Percentiles rank a stretch among this genome's conserved stretches.
These are phyloP conservation scores for Aspergillus viridinutans DNA, from an alignment of 2,329 filamentous ascomycete genomes.

Conservation along the genomic window DNA sequence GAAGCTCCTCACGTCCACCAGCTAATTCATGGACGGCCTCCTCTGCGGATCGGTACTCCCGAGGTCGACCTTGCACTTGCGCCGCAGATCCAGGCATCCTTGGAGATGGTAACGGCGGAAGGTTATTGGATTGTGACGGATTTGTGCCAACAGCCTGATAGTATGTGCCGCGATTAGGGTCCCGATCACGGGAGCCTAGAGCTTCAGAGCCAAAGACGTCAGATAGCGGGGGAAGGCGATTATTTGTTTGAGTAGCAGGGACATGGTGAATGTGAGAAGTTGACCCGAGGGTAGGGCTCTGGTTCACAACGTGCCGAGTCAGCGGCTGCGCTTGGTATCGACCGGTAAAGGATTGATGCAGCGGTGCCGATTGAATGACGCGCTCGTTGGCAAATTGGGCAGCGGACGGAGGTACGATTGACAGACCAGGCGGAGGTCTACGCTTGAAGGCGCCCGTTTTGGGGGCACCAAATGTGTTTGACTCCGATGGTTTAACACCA, in stretches of 20 bases:
- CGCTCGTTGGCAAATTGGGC: slow-evolving; percentile 89
- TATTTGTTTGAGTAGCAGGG: slow-evolving; percentile 81
- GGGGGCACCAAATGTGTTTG: slow-evolving; percentile 36
- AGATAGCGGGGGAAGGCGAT: slow-evolving; percentile 86
- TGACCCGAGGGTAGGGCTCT: slow-evolving; percentile 75
- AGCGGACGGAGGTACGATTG: slow-evolving; percentile 90
- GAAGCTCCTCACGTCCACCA: slow-evolving; percentile 83
- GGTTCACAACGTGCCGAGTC: slow-evolving; percentile 73
- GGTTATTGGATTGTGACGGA: slow-evolving; percentile 60
- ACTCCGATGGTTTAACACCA: slow-evolving; percentile 52
- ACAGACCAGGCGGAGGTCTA: slow-evolving; percentile 76
- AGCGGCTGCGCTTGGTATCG: slow-evolving; percentile 73
- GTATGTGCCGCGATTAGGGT: slow-evolving; percentile 29
- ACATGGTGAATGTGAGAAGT: slow-evolving; percentile 89
- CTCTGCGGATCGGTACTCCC: slow-evolving; percentile 93
- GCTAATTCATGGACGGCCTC: slow-evolving; percentile 88
- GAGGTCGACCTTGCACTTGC: slow-evolving; percentile 58
- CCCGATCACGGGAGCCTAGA: slow-evolving; percentile 47
- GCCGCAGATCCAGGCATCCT: slow-evolving; percentile 56
- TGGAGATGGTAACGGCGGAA: slow-evolving; percentile 72
- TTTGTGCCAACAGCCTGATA: slow-evolving; percentile 59
- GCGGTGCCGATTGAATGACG: slow-evolving; percentile 92
- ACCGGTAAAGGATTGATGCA: slow-evolving; percentile 93
- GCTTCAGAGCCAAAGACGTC: slow-evolving; percentile 85
- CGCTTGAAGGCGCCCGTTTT: slow-evolving; percentile 42